These are phyloP conservation scores for Hygrocybe punicea DNA, from an alignment of 768 basidiomycete species.

Conservation along the genomic window DNA sequence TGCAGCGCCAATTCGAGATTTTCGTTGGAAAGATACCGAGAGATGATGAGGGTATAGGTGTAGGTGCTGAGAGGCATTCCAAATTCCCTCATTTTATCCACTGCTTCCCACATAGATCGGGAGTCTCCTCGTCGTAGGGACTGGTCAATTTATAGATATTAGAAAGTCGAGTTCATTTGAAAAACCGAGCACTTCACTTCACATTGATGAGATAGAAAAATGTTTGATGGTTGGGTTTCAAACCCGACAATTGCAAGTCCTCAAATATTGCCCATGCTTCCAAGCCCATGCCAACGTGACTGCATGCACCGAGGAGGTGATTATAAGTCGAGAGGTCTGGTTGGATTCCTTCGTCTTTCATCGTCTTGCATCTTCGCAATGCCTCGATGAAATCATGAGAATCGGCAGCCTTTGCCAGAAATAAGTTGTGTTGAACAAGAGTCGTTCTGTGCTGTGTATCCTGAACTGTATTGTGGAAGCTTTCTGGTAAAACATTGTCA, in stretches of 20 bases:
- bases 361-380: constrained; percentile 47
- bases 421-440: constrained; percentile 30
- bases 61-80: constrained; percentile 47
- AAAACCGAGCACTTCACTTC: constrained; percentile 15
- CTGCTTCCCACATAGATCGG: constrained; percentile 45
- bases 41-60: constrained; percentile 55
- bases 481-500: no score
- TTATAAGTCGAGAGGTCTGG: constrained; percentile 60
- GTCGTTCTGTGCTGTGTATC: constrained; percentile 19
- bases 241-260: constrained; percentile 55
- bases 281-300: constrained; percentile 39
- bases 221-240: constrained; percentile 48
- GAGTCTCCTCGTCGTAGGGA: constrained; percentile 42
- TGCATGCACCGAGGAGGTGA: constrained; percentile 49
- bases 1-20: constrained; percentile 68
- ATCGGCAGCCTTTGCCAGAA: constrained; percentile 30
- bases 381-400: constrained; percentile 36
- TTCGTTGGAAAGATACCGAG: constrained; percentile 40
- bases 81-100: constrained; percentile 54
- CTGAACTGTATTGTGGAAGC: constrained; percentile 18
- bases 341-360: constrained; percentile 53
- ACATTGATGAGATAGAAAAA: constrained; percentile 65
- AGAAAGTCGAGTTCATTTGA: constrained; percentile 10
- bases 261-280: constrained; percentile 66
- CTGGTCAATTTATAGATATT: constrained; percentile 31